These are phyloP conservation scores for Dendrobium officinale DNA, from an alignment of 106 monocot genomes.

Conservation along the genomic window DNA sequence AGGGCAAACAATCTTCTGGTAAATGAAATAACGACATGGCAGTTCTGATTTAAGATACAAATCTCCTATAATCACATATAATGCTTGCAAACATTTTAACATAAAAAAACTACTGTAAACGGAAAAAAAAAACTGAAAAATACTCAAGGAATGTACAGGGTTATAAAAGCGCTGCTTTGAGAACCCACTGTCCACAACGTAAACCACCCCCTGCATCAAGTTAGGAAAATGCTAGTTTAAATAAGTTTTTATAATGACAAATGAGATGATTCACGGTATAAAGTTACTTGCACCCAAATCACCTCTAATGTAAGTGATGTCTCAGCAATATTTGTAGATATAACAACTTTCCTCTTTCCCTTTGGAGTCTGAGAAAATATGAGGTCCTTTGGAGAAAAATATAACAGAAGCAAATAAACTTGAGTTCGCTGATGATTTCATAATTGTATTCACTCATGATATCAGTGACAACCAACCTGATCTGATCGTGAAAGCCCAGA, in stretches of 20 bases:
- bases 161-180: slow-evolving; percentile 94
- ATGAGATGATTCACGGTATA: neutral
- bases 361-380: slow-evolving; percentile 82
- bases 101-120: slow-evolving; percentile 2
- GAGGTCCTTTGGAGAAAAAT: slow-evolving; percentile 56
- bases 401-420: neutral
- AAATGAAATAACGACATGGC: neutral
- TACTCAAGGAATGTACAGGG: slow-evolving; percentile 42
- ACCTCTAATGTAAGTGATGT: slow-evolving; percentile 98
- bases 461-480: slow-evolving; percentile 43
- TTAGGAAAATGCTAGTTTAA: neutral
- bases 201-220: slow-evolving; percentile 64
- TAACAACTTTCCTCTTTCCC: slow-evolving; percentile 91
- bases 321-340: slow-evolving; percentile 99
- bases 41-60: neutral
- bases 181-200: slow-evolving; percentile 88
- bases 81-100: neutral
- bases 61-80: neutral
- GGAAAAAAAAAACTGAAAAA: neutral
- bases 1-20: neutral
- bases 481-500: slow-evolving; percentile 88
- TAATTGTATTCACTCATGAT: neutral
- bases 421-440: neutral
- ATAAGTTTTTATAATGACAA: neutral
- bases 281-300: slow-evolving; percentile 8